Evolutionary conservation across 2,329 filamentous ascomycete genomes (phyloP).

Genomic region (Diaporthe ampelina): DNA sequence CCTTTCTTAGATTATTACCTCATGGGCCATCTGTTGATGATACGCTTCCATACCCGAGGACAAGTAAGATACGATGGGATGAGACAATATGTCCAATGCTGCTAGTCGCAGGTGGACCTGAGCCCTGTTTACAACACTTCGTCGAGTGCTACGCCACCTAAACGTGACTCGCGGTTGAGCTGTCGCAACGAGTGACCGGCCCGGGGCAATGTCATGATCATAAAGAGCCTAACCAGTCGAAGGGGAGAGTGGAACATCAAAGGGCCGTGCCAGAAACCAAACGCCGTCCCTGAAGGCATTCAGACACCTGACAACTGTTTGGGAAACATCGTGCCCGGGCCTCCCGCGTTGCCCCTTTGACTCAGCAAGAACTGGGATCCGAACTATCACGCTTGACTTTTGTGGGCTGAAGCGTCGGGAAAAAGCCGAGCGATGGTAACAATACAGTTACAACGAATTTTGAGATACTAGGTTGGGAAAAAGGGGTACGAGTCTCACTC

Average conservation of each 20-base stretch:
- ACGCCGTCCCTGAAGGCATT: neutral
- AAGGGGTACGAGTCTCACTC: neutral
- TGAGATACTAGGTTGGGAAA: neutral
- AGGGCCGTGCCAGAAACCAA: neutral
- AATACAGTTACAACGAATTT: neutral
- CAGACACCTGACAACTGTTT: constrained; percentile 8
- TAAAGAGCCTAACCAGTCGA: neutral
- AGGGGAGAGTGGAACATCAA: neutral
- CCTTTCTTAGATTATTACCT: neutral
- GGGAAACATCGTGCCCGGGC: constrained; percentile 20
- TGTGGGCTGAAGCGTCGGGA: neutral
- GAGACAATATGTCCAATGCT: neutral
- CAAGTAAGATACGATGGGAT: neutral
- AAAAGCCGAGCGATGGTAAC: neutral
- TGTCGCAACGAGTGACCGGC: constrained; percentile 2
- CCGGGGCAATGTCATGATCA: neutral
- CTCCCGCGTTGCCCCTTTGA: neutral
- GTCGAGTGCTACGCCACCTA: neutral
- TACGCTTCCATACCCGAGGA: neutral
- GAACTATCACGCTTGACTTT: neutral
- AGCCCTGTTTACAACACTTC: neutral
- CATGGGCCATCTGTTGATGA: neutral
- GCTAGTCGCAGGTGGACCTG: neutral
- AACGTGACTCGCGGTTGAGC: neutral
- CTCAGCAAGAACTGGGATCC: neutral